Evolutionary conservation across 129 eudicot genomes (phyloP).

Genomic region (Dittrichia graveolens): DNA sequence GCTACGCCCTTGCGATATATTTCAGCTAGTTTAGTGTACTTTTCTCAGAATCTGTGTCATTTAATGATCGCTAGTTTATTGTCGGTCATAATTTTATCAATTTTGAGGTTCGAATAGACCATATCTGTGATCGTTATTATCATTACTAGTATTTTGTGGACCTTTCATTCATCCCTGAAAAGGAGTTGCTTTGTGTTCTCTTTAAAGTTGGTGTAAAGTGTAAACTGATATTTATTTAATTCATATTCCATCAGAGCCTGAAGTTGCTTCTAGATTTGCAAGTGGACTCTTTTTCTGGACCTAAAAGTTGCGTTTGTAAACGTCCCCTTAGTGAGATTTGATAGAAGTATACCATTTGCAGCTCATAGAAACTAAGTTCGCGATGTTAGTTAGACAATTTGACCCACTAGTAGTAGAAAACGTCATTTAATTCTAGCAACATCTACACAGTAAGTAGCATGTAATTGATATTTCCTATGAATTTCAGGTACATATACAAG

Average conservation of each 20-base stretch:
- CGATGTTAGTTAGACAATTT: neutral
- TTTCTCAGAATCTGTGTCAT: no score
- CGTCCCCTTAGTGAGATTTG: neutral
- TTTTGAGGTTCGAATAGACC: no score
- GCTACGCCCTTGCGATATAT: no score
- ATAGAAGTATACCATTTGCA: conserved; percentile 17
- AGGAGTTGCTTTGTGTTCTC: neutral
- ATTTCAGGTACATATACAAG: conserved; percentile 79
- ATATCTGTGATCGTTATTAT: neutral
- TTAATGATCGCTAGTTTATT: no score
- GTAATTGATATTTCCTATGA: neutral
- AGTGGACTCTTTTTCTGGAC: neutral
- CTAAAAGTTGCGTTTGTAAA: neutral
- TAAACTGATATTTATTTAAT: neutral
- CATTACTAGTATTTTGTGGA: neutral
- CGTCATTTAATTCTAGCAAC: neutral
- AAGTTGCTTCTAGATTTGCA: conserved; percentile 7
- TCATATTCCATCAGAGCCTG: neutral
- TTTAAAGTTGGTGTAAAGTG: neutral
- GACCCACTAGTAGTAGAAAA: neutral
- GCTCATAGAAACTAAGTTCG: neutral
- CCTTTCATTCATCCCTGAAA: neutral
- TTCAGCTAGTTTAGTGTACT: no score
- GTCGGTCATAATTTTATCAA: no score
- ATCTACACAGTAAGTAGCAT: conserved; percentile 21